Conservation (phyloP, 176 grass and related monocot species). For the Ananas comosus region DNA sequence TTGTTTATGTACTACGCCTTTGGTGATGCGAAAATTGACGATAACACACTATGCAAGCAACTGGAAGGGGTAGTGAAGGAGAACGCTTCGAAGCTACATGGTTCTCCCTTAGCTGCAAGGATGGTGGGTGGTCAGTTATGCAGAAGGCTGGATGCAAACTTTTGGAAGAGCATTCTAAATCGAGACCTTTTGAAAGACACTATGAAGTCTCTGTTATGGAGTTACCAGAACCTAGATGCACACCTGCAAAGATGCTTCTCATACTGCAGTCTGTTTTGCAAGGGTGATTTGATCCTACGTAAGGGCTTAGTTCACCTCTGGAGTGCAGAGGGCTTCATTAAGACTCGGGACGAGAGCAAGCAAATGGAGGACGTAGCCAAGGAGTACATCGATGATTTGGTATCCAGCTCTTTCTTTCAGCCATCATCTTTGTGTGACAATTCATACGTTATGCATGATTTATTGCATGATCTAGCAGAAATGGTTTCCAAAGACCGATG, state of each 20-base stretch:
- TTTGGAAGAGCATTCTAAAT: neutral
- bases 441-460: slow-evolving; percentile 27
- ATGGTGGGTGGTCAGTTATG: slow-evolving; percentile 7
- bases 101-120: slow-evolving; percentile 18
- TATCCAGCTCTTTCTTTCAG: slow-evolving; percentile 30
- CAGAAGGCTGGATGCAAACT: accelerated
- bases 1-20: slow-evolving; percentile 18
- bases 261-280: neutral
- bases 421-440: neutral
- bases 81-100: neutral
- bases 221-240: slow-evolving; percentile 18
- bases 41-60: neutral
- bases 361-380: slow-evolving; percentile 19
- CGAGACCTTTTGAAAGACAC: neutral
- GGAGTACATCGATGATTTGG: slow-evolving; percentile 5
- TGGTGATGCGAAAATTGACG: neutral
- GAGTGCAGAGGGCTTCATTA: slow-evolving; percentile 35
- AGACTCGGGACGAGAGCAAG: neutral
- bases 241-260: slow-evolving; percentile 7
- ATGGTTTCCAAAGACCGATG: slow-evolving; percentile 5
- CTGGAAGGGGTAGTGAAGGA: neutral
- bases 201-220: slow-evolving; percentile 3
- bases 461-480: slow-evolving; percentile 23
- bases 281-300: neutral
- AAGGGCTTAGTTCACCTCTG: slow-evolving; percentile 24